Base-by-base conservation (phyloP, 805 yeast species). In the Yarrowia osloensis region DNA sequence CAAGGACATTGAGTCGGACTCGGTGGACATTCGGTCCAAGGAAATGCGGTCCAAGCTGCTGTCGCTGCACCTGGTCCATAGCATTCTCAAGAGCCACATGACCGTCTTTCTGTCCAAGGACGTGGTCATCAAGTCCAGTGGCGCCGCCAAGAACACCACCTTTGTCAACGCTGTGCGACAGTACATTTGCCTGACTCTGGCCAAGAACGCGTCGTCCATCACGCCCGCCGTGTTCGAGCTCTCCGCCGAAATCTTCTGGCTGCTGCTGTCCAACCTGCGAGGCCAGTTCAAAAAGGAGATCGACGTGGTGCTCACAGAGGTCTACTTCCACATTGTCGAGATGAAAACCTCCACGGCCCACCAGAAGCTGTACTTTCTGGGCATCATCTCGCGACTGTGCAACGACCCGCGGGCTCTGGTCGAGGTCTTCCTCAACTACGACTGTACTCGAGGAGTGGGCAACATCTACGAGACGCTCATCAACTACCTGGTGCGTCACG, bases 341-440 rank as follows among this genome's bases (percentile, higher is more conserved):
- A 85, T 95, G 86, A 90, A 88, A 74, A 87, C 96, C 1, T 90
- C 98, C 0, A 91, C 97, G 0, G 79, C 93, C 11, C 98, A 94
- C 76, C 99, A 96, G 78, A 92, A 94, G 75, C 84, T 96, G 75
- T 94, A 92, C 73, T 84, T 94, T 70, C 80, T 96, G 69, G 84
- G 88, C 13, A 83, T 94, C n/a, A 82, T 96, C 28, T 89, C 90
- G 72, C 83, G 96, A 71, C 78, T 95, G 42, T 89, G 96, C 74
- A 86, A 86, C 70, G 97, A 94, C 77, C 96, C 98, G 50, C 84
- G 96, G 69, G 88, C 96, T 21, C 80, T 96, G 69, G 91, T 96
- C 68, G 99, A 95, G 78, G 86, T 95, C 68, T 95, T 94, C 75
- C 82, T 95, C 73, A 95, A 95, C 77, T 96, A 95, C 76, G 99